A percentile compares a stretch with the other conserved stretches of the same genome.
These are phyloP conservation scores for Cyanodermella asteris DNA, from an alignment of 2,329 filamentous ascomycete genomes.

Conservation along the genomic window DNA sequence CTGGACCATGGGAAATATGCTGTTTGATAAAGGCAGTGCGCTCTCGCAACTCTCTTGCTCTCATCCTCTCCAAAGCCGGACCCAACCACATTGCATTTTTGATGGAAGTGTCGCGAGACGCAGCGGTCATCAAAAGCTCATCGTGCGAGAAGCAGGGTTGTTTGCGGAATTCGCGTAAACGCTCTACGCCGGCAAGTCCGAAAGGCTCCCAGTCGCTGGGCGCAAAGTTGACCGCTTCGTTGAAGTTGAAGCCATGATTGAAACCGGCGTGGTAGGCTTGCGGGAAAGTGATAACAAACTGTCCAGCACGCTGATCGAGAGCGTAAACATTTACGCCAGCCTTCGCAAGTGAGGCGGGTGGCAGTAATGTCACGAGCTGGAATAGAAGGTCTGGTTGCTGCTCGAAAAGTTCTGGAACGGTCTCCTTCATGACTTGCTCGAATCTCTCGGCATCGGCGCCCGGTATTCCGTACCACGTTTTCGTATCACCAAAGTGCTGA, in stretches of 20 bases:
- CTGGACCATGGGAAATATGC: too few species aligned
- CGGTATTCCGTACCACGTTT: slow-evolving; percentile 98
- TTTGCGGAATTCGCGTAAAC: slow-evolving; percentile 66
- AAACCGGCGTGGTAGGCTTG: slow-evolving; percentile 96
- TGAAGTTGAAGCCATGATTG: slow-evolving; percentile 97
- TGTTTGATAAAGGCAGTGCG: slow-evolving; percentile 46
- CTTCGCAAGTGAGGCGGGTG: slow-evolving; percentile 78
- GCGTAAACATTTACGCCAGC: slow-evolving; percentile 86
- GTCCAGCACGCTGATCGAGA: slow-evolving; percentile 83
- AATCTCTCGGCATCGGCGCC: slow-evolving; percentile 87
- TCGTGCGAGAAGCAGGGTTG: slow-evolving; percentile 97
- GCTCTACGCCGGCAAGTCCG: slow-evolving; percentile 65
- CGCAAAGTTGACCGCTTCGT: slow-evolving; percentile 96
- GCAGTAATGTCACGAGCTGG: slow-evolving; percentile 87
- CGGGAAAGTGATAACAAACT: slow-evolving; percentile 91
- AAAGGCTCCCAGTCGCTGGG: slow-evolving; percentile 88
- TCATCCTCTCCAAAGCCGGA: slow-evolving; percentile 62
- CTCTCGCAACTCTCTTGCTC: slow-evolving; percentile 46
- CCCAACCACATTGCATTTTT: slow-evolving; percentile 89
- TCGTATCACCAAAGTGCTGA: slow-evolving; percentile 92
- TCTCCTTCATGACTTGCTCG: slow-evolving; percentile 82
- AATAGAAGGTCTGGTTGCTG: slow-evolving; percentile 91
- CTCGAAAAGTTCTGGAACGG: slow-evolving; percentile 89
- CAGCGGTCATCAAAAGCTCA: slow-evolving; percentile 77
- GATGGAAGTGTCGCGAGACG: slow-evolving; percentile 58